Evolutionary conservation across 2,329 filamentous ascomycete genomes (phyloP).

Genomic region (Fusarium veterinarium): DNA sequence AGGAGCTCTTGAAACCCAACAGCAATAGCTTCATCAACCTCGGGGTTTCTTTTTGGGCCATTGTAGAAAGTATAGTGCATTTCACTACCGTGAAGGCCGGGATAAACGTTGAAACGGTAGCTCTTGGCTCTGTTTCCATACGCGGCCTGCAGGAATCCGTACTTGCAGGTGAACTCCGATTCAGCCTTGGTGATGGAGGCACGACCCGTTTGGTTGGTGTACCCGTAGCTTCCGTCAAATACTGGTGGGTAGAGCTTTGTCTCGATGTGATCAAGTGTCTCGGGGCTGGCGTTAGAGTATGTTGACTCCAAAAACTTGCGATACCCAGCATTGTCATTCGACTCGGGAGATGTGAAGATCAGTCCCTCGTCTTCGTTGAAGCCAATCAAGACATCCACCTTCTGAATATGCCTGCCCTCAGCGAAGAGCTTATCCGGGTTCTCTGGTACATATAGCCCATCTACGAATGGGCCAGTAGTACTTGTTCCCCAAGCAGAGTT

Average conservation of each 20-base stretch:
- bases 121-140: background rate
- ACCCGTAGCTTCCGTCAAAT: background rate
- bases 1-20: background rate
- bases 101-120: background rate
- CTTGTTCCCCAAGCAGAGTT: background rate
- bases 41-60: background rate
- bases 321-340: background rate
- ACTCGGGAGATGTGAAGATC: background rate
- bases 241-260: background rate
- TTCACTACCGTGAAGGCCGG: background rate
- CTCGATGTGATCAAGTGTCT: background rate
- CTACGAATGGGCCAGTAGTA: background rate
- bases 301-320: background rate
- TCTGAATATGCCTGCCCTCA: background rate
- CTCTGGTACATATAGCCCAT: background rate
- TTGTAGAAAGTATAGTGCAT: background rate
- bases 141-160: background rate
- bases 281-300: fast-evolving
- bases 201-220: background rate
- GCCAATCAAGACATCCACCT: background rate
- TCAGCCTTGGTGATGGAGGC: background rate
- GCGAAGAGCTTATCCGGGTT: background rate
- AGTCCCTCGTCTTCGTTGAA: background rate
- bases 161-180: background rate
- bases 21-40: background rate